Base-by-base conservation (phyloP, 2,329 filamentous ascomycete genomes). In the Aspergillus chevalieri region DNA sequence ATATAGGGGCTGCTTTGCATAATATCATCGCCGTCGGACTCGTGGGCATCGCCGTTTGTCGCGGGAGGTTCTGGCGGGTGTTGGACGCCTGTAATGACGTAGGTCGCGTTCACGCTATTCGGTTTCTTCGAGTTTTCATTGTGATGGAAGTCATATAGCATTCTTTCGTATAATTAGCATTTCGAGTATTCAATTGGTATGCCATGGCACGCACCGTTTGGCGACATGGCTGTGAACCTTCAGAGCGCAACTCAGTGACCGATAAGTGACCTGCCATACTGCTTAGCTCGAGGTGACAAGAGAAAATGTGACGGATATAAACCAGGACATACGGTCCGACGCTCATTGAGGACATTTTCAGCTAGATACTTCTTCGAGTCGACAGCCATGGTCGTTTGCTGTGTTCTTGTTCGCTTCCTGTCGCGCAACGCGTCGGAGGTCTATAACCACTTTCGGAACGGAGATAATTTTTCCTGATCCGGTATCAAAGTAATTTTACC, bases 21-120 rank as follows among this genome's bases (percentile, higher is more conserved):
- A 53, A 70, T 53, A 34, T 75, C 71, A 42, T 85, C 82, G n/a
- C 74, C 80, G 58, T 85, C 78, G 33, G 76, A 72, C 21, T 26
- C 22, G 17, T 63, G 64, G 28, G 66, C 61, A 43, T 58, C 54
- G 19, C 68, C 73, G 56, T 76, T 77, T 9, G 66, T 58, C 22
- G 58, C 50, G 21, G 61, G 41, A 8, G 57, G 46, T 12, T 70
- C 66, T 15, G 65, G 63, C 5, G 62, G 61, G 47, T 70, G 76
- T 61, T 81, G 86, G 19, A 75, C 80, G 36, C 92, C 93, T 46
- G 84, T 86, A 43, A 98, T 66, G 44, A 96, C 75, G 70, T 96
- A 98, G n/a, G 90, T 96, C 42, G 92, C 93, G 71, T 94, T 82
- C n/a, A 96, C 76, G 22, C 83, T 85, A 19, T 82, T 80, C 0